A percentile compares a stretch with the other conserved stretches of the same genome.
Evolutionary conservation across 768 basidiomycete species (phyloP).

Genomic region (Hydnomerulius pinastri): DNA sequence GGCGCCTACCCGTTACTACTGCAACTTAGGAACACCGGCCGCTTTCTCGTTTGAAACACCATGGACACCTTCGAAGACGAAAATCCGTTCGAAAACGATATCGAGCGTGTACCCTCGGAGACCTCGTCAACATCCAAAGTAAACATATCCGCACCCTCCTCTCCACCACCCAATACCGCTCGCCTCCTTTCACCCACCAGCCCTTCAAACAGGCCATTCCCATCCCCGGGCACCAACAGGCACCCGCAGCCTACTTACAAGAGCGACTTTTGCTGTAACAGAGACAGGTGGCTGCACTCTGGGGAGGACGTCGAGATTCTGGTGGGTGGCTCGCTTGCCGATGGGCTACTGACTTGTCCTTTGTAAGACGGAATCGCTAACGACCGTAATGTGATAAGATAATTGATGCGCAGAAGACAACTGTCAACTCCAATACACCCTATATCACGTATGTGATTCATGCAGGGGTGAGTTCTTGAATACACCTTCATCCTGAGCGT

Average conservation of each 20-base stretch:
- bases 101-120: constrained; percentile 36
- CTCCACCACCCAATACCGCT: constrained; percentile 48
- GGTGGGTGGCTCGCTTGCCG: constrained; percentile 44
- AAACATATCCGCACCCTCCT: constrained; percentile 52
- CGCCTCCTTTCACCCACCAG: constrained; percentile 50
- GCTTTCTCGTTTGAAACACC: not conserved
- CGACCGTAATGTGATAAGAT: constrained; percentile 57
- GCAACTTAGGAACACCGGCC: not conserved
- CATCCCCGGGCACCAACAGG: constrained; percentile 58
- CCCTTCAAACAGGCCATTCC: constrained; percentile 45
- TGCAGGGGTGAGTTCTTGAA: constrained; percentile 64
- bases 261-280: constrained; percentile 75
- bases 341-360: not conserved
- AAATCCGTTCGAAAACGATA: constrained; percentile 62
- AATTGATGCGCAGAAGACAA: constrained; percentile 93
- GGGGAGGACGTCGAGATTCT: constrained; percentile 81
- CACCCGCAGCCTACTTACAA: constrained; percentile 58
- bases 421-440: constrained; percentile 79
- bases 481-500: constrained; percentile 1
- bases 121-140: constrained; percentile 38
- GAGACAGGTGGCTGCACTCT: constrained; percentile 77
- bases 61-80: constrained; percentile 58
- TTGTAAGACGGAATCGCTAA: constrained; percentile 8
- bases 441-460: constrained; percentile 95
- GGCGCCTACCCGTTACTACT: not conserved